Base-by-base conservation (phyloP, 768 basidiomycete species). In the Leucocoprinus birnbaumii region DNA sequence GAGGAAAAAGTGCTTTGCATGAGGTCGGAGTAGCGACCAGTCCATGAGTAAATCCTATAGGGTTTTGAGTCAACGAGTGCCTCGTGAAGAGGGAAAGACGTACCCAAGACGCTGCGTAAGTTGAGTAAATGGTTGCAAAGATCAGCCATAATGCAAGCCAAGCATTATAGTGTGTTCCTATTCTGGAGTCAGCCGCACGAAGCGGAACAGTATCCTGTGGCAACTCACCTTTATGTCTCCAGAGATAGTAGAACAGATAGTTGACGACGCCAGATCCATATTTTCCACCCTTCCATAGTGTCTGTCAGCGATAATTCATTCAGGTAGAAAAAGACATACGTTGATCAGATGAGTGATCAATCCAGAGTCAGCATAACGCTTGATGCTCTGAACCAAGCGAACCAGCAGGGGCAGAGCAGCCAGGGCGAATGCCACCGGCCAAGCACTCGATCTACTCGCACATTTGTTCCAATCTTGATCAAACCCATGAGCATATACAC, bases 301-400 rank as follows among this genome's bases (percentile, higher is more conserved):
- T 59, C 46, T 19, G 34, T 37, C 47, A 50, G 11, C 6, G 11
- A 5, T 31, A 42, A 18, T 16, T 14, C 51, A 40, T 34, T 31
- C 14, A 27, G n/a, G 3, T n/a, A 25, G 35, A 34, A 21, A 22
- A 40, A 26, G 31, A 61, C 71, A 46, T 51, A 91, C 95, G 65
- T 99, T 99, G 64, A 98, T 81, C 42, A 98, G 67, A 75, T 98
- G 96, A 0, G 87, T 88, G 16, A 72, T 59, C 37, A 87, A 67
- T 35, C 74, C 74, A 1, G 93, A 91, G 64, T 98, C 97, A 45
- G 70, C 71, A 65, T 88, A 98, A 73, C 96, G 94, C 59, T 87
- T 87, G 49, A 97, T 60, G 65, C 89, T 91, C 69, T 99, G 97
- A 11, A 90, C 75, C 40, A 93, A 65, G 71, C 97, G 95, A 34